phyloP scores from a whole-genome alignment of 2,329 filamentous ascomycete genomes.

The Colletotrichum plurivorum region DNA sequence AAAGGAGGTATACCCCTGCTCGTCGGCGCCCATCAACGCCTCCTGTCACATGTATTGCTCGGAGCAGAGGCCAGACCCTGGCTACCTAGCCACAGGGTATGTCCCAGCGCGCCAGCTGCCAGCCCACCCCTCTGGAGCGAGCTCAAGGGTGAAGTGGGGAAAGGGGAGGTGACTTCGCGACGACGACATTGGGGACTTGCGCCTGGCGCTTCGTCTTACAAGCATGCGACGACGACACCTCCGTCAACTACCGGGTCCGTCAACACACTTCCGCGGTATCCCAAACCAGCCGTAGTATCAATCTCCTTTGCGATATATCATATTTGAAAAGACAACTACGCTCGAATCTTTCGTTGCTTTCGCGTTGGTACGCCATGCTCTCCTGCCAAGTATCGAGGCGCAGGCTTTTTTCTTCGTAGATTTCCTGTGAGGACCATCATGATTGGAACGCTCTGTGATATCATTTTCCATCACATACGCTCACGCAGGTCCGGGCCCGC shows the following conservation, averaged over 20 bases:
- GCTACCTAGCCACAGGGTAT: slow-evolving; percentile 14
- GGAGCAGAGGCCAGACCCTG: neutral
- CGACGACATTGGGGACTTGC: slow-evolving; percentile 26
- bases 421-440: slow-evolving; percentile 12
- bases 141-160: slow-evolving; percentile 6
- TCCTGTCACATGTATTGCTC: slow-evolving; percentile 36
- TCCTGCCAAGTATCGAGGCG: slow-evolving; percentile 21
- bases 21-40: slow-evolving; percentile 27
- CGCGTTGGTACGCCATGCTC: slow-evolving; percentile 19
- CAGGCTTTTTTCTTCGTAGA: slow-evolving; percentile 4
- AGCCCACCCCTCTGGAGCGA: slow-evolving; percentile 10
- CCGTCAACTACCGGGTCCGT: slow-evolving; percentile 10
- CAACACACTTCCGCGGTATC: slow-evolving; percentile 41
- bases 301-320: slow-evolving; percentile 28
- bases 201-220: slow-evolving; percentile 37
- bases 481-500: slow-evolving; percentile 32
- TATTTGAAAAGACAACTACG: slow-evolving; percentile 13
- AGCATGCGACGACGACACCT: slow-evolving; percentile 16
- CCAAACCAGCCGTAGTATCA: neutral
- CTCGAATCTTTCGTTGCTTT: neutral
- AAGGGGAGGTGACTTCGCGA: slow-evolving; percentile 21
- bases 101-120: slow-evolving; percentile 26
- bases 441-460: slow-evolving; percentile 24
- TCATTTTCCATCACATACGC: slow-evolving; percentile 17
- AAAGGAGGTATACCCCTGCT: slow-evolving; percentile 32